Evolutionary conservation across 306 rosid species (phyloP), one percentile per base, ranked within the genome.

Genomic region (Benincasa hispida): DNA sequence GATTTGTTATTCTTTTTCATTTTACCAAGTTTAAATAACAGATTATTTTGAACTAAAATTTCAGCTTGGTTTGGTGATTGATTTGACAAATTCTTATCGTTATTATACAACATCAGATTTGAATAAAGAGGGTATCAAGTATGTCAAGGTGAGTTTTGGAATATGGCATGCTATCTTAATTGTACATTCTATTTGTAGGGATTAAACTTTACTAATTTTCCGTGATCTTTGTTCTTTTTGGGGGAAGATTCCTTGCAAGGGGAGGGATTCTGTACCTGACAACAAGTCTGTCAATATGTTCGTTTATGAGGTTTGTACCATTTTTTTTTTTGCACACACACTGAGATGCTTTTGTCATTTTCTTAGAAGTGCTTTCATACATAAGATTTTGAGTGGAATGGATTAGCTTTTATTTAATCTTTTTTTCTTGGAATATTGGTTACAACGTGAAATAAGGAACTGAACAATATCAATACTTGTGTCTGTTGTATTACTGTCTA

Each of bases 51-150:
- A 48, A 48, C 77, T 80, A 21, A 47, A 80, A 51, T 42, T 90
- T 83, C 97, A 95, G 99, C 97, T 95, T 77, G 99, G 99, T 86
- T 79, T 95, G 81, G 97, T 95, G 87, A 95, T 95, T 81, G 99
- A 95, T 83, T 87, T 95, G 93, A 87, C 99, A 14, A 92, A 95
- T 80, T 92, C 99, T 50, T 75, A 91, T 13, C 97, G 99, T 60
- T 90, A 95, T 82, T 95, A 95, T 89, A 87, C 88, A 62, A 89
- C 89, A 70, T 3, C 81, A 18, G 99, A 95, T 80, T 83, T 95
- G 75, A 95, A 92, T 87, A 90, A 88, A 84, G 99, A 95, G 90
- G 93, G 97, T 66, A 95, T 95, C 83, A 92, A 95, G 90, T 89
- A 95, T 82, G 88, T 95, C 24, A 95, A 95, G 98, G 99, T 95